Conservation (phyloP, 768 basidiomycete species). For the Suillus brevipes region DNA sequence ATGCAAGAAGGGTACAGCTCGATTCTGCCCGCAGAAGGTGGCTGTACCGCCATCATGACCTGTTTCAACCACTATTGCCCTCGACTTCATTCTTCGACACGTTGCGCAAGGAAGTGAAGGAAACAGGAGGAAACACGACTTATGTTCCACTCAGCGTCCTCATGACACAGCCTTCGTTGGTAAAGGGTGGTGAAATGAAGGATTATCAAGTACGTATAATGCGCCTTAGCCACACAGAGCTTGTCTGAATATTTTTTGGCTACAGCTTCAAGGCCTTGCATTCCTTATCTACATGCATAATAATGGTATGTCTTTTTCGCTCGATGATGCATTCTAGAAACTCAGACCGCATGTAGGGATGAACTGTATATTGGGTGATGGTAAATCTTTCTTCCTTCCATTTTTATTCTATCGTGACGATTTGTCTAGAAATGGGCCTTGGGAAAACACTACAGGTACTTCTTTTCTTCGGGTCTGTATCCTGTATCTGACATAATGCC, state of each 20-base stretch:
- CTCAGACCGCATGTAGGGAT: constrained; percentile 40
- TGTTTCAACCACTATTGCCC: constrained; percentile 51
- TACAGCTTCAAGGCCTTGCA: constrained; percentile 59
- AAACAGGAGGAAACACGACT: constrained; percentile 25
- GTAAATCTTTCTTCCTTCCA: constrained; percentile 32
- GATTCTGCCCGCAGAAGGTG: constrained; percentile 47
- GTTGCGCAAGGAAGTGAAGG: constrained; percentile 33
- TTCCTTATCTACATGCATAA: constrained; percentile 67
- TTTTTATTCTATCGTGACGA: not conserved
- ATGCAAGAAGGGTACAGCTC: constrained; percentile 36
- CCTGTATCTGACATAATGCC: constrained; percentile 8
- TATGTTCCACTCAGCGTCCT: constrained; percentile 41
- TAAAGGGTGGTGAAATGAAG: constrained; percentile 63
- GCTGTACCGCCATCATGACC: constrained; percentile 43
- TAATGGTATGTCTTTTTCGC: constrained; percentile 45
- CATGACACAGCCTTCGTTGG: constrained; percentile 48
- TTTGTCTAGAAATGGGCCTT: constrained; percentile 53
- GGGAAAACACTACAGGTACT: constrained; percentile 63
- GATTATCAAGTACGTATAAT: constrained; percentile 58
- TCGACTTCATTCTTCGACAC: constrained; percentile 39
- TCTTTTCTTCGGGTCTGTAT: not conserved
- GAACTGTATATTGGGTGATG: constrained; percentile 74
- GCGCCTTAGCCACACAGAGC: not conserved
- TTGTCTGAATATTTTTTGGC: constrained; percentile 6
- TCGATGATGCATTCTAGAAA: not conserved